Conservation (phyloP, 2,329 filamentous ascomycete genomes). For the Endothia cerciana region DNA sequence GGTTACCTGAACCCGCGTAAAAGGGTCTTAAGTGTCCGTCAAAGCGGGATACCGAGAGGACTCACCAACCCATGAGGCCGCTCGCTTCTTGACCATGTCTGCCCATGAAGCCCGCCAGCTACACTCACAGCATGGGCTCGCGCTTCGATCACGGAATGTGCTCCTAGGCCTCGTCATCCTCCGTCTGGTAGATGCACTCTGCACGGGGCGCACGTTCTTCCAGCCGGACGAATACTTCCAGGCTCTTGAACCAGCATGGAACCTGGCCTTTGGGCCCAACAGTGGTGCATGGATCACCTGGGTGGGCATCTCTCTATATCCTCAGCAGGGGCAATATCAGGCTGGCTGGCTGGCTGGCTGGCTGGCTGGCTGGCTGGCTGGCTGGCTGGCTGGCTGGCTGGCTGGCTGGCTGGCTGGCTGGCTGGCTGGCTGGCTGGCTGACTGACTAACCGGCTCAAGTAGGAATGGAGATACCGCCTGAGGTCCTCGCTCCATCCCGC, state of each 20-base stretch:
- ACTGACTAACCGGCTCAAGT: constrained; percentile 24
- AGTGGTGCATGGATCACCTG: constrained; percentile 94
- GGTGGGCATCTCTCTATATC: constrained; percentile 58
- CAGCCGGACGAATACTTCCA: constrained; percentile 99
- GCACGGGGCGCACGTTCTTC: constrained; percentile 80
- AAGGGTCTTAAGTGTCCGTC: too few relatives aligned
- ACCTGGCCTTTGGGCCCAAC: constrained; percentile 75
- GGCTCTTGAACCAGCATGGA: constrained; percentile 92
- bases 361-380: too few relatives aligned
- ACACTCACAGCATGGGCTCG: constrained; percentile 27
- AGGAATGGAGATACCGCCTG: constrained; percentile 93
- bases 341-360: too few relatives aligned
- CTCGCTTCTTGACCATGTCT: constrained; percentile 17
- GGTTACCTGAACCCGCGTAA: neutral
- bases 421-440: too few relatives aligned
- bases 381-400: too few relatives aligned
- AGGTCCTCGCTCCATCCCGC: constrained; percentile 91
- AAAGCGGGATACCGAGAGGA: neutral
- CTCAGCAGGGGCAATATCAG: neutral
- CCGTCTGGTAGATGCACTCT: constrained; percentile 79
- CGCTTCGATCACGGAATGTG: constrained; percentile 34
- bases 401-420: too few relatives aligned
- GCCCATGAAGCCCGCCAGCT: constrained; percentile 23
- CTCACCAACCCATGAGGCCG: constrained; percentile 3
- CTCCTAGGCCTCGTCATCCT: constrained; percentile 61